Evolutionary conservation across 352 stramenopile species (phyloP), one percentile per base, ranked within the genome.

Genomic region (Phytophthora sp.): DNA sequence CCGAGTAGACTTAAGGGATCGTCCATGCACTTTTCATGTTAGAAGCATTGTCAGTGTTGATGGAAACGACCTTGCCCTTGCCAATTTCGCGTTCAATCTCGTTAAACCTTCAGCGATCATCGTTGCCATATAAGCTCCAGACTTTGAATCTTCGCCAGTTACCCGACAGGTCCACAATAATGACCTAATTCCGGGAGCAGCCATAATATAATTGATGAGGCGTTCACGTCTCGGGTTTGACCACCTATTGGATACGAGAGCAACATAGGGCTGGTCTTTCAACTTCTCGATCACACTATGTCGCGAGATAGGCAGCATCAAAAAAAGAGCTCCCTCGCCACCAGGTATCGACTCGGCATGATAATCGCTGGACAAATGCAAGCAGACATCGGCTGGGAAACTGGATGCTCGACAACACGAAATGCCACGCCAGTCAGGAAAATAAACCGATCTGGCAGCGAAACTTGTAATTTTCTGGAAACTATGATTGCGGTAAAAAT

Each of bases 191-290:
- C 29, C n/a, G 1, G 36, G 46, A 20, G 47, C 47, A 20, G 38
- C 39, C 2, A 65, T 18, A 12, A 58, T 57, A 24, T 57, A 54
- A 16, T 65, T 53, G 1, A 65, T 53, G 7, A 57, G 23, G 16
- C 36, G 57, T 20, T 65, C 31, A 5, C 38, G 36, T 1, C 38
- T 23, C 15, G 57, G 57, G 18, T 65, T 65, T 27, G 47, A 41
- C 49, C 57, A 58, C 3, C 47, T 39, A n/a, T 59, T 47, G 11
- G 57, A 38, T 13, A 55, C 23, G 3, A 66, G n/a, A 24, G 46
- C 38, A 15, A 59, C 36, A 31, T 44, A 55, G 16, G 20, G 29
- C 12, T 20, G 15, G 7, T 55, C 20, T 27, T 39, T 63, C 8
- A 53, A 18, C 36, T 20, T 27, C 7, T 16, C 9, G 12, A 39